Conservation (phyloP, 2,329 filamentous ascomycete genomes). For the Pseudopyricularia cyperi region DNA sequence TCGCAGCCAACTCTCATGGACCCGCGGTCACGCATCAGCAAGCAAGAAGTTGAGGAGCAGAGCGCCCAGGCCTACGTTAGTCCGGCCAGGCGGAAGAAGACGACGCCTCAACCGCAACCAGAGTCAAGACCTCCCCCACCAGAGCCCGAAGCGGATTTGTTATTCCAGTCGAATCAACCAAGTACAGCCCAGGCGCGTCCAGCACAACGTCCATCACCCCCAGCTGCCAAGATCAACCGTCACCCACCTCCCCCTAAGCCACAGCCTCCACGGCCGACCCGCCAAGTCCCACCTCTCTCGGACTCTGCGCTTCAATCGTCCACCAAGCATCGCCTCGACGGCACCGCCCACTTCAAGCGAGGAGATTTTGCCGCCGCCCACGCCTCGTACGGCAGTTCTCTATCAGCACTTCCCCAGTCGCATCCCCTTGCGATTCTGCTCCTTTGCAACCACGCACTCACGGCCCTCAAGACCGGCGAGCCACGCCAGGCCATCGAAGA, state of each 20-base stretch:
- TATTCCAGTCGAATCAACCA: conserved; percentile 37
- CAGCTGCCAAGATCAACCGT: not conserved
- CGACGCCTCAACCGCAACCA: conserved; percentile 34
- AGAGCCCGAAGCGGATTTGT: conserved; percentile 46
- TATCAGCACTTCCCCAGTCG: conserved; percentile 57
- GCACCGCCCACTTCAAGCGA: conserved; percentile 82
- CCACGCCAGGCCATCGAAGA: conserved; percentile 78
- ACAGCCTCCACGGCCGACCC: conserved; percentile 21
- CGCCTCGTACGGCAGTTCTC: conserved; percentile 64
- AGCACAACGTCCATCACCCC: conserved; percentile 4
- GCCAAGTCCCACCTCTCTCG: conserved; percentile 55
- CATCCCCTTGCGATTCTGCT: conserved; percentile 85
- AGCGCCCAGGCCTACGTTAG: conserved; percentile 76
- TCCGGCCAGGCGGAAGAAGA: conserved; percentile 66
- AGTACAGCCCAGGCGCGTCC: conserved; percentile 14
- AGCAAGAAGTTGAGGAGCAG: conserved; percentile 67
- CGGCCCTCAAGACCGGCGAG: conserved; percentile 81
- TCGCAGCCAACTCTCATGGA: conserved; percentile 28
- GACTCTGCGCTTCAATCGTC: conserved; percentile 60
- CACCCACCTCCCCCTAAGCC: not conserved
- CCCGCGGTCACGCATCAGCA: conserved; percentile 50
- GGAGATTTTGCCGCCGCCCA: conserved; percentile 87
- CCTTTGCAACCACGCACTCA: conserved; percentile 81
- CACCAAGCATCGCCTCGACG: conserved; percentile 63
- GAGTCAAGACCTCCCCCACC: conserved; percentile 21